Base-by-base conservation (phyloP, 169 alveolate species). In the Plasmodium chabaudi region DNA sequence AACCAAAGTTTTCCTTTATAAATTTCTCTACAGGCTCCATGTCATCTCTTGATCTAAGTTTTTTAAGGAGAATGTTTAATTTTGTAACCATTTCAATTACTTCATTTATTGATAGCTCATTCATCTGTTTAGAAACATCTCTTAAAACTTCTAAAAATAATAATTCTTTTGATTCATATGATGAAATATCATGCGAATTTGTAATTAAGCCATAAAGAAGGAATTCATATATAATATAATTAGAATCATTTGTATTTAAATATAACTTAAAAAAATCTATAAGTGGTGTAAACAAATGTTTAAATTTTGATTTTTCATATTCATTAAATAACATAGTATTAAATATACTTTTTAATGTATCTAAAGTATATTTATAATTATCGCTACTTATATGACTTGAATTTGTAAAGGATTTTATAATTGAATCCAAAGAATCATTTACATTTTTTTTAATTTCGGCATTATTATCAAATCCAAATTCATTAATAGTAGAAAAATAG, bases 31-130 rank as follows among this genome's bases (percentile, higher is more conserved):
- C 74, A 56, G 63, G 88, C 9, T 10, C 21, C 13, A 75, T 75
- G 25, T 63, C 88, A 21, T 75, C 88, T 55, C 88, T 75, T 27
- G 88, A 75, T 39, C 88, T 75, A 21, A 75, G 73, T 75, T 75
- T 75, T 67, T 75, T 75, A 10, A 75, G 75, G 4, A 75, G 13
- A 3, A 75, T 75, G 21, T 75, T 75, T 55, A 75, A 42, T 23
- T 63, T 75, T 17, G 75, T 75, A 63, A 75, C 88, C 7, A 75
- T 12, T 12, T 17, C 65, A 13, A 75, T 42, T 5, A 75, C 77
- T 49, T 75, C 59, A 25, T 21, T 56, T 5, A 75, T 75, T 15
- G 88, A 75, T 13, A 63, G 12, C 2, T 7, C 9, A 47, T 64
- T 75, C 0, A 75, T 56, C 53, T 51, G 46, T 51, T 75, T 75